Evolutionary conservation across 768 basidiomycete species (phyloP).

Genomic region (Termitomyces sp.): DNA sequence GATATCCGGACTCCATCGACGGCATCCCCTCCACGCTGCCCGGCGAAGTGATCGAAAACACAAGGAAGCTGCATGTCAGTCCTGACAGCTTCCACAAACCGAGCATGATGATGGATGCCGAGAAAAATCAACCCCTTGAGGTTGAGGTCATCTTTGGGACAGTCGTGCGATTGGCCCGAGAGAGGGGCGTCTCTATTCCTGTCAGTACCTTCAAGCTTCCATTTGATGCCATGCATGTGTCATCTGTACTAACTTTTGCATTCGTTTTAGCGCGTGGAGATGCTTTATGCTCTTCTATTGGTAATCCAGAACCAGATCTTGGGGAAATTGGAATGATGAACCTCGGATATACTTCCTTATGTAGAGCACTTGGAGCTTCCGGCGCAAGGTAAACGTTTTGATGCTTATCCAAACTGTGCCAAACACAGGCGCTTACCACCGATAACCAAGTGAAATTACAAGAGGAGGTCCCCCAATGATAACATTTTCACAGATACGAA

Average conservation of each 20-base stretch:
- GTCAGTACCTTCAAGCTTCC: conserved; percentile 29
- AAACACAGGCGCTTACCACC: too few species aligned
- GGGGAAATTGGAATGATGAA: conserved; percentile 20
- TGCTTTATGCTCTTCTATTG: conserved; percentile 49
- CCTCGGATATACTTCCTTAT: neutral
- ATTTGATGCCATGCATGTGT: neutral
- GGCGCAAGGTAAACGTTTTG: neutral
- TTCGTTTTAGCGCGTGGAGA: conserved; percentile 46
- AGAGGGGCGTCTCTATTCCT: conserved; percentile 38
- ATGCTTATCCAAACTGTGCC: neutral
- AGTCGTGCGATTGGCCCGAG: conserved; percentile 47
- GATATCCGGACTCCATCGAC: conserved; percentile 21
- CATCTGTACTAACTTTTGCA: neutral
- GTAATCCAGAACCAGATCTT: conserved; percentile 61
- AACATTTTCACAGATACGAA: neutral
- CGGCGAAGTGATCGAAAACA: conserved; percentile 31
- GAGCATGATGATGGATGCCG: conserved; percentile 59
- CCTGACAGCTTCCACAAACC: conserved; percentile 43
- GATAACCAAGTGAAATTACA: too few species aligned
- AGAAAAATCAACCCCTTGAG: conserved; percentile 53
- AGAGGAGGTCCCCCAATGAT: too few species aligned
- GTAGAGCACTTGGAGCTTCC: neutral
- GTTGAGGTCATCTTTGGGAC: conserved; percentile 63
- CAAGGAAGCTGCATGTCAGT: conserved; percentile 28
- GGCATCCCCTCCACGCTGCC: conserved; percentile 42